A percentile compares a stretch with the other conserved stretches of the same genome.
These are phyloP conservation scores for Cyberlindnera maritima DNA, from an alignment of 805 yeast genomes.

Conservation along the genomic window DNA sequence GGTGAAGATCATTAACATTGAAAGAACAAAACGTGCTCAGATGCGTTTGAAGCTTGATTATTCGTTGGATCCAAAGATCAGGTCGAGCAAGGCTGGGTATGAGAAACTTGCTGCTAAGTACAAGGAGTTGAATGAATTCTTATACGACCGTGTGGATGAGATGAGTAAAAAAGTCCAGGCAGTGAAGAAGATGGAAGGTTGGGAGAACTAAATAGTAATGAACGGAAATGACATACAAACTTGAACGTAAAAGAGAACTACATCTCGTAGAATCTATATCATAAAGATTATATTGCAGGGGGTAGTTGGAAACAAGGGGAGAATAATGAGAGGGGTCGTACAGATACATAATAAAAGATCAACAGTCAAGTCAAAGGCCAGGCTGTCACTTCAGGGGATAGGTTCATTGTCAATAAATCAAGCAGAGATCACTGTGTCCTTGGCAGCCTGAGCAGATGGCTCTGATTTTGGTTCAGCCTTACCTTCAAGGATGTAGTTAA, in stretches of 20 bases:
- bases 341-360: neutral
- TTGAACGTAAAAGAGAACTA: no score
- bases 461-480: neutral
- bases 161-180: conserved; percentile 18
- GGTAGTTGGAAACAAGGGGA: neutral
- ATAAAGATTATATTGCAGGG: neutral
- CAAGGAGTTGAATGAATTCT: conserved; percentile 23
- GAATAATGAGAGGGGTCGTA: neutral
- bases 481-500: conserved; percentile 59
- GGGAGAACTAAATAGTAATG: neutral
- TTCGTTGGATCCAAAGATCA: conserved; percentile 20
- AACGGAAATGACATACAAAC: no score
- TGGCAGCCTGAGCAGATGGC: conserved; percentile 4
- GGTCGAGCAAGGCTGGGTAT: conserved; percentile 11
- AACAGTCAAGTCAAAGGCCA: neutral
- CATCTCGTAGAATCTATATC: neutral
- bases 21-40: conserved; percentile 20
- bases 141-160: conserved; percentile 20
- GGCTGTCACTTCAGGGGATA: no score
- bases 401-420: neutral
- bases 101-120: conserved; percentile 24
- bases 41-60: conserved; percentile 19
- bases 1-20: conserved; percentile 17
- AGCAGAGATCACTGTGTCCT: conserved; percentile 10
- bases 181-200: conserved; percentile 2